A percentile compares a stretch with the other conserved stretches of the same genome.
phyloP scores from a whole-genome alignment of 2,329 filamentous ascomycete species.

The Sclerotinia spermophila region DNA sequence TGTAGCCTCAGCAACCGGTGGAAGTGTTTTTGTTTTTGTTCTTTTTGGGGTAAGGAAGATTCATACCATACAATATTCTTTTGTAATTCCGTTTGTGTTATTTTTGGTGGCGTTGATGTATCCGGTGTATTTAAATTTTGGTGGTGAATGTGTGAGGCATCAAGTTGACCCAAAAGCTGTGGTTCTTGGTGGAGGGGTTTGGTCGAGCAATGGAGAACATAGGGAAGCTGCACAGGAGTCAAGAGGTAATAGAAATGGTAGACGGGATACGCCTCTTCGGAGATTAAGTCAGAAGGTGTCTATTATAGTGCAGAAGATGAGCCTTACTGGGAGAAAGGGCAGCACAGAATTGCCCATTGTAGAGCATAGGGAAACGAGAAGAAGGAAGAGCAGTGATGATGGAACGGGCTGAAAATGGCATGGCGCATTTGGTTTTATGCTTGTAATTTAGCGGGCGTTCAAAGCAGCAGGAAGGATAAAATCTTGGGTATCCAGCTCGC shows the following conservation, averaged over 20 bases:
- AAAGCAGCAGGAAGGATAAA: background rate
- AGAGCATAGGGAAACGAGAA: constrained; percentile 24
- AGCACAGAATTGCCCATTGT: constrained; percentile 22
- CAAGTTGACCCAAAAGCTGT: constrained; percentile 30
- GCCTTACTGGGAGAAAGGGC: constrained; percentile 9
- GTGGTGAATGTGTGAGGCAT: constrained; percentile 23
- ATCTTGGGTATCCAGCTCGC: background rate
- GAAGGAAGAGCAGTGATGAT: background rate
- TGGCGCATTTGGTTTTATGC: background rate
- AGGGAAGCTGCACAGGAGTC: background rate
- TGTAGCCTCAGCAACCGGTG: constrained; percentile 43
- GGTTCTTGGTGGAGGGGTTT: constrained; percentile 3
- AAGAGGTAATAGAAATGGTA: background rate
- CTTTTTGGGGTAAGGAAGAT: constrained; percentile 30
- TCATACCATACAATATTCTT: constrained; percentile 27
- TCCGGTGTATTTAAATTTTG: constrained; percentile 32
- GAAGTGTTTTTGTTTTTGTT: constrained; percentile 32
- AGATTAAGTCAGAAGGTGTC: constrained; percentile 23
- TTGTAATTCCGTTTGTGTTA: constrained; percentile 32
- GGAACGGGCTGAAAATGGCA: background rate
- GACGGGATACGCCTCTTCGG: constrained; percentile 18
- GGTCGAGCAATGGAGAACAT: background rate
- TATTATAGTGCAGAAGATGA: constrained; percentile 24
- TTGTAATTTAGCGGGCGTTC: constrained; percentile 5
- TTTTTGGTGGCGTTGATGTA: constrained; percentile 29